These are phyloP conservation scores for Colletotrichum eremochloae DNA, from an alignment of 2,329 filamentous ascomycete species.

Conservation along the genomic window DNA sequence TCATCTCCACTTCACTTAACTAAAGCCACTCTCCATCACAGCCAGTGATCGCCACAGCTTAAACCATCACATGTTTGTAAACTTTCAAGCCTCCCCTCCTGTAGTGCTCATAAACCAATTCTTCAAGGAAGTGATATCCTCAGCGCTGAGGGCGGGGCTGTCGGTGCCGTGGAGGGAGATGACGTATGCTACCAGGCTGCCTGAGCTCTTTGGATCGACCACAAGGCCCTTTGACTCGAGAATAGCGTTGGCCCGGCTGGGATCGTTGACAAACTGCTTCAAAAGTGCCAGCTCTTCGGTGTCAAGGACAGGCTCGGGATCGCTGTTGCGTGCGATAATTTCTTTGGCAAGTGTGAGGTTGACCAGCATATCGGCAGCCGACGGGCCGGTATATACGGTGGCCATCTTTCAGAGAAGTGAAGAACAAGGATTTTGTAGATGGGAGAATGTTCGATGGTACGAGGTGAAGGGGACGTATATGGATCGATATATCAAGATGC, in stretches of 20 bases:
- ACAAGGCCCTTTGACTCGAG: slow-evolving; percentile 16
- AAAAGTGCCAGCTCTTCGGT: slow-evolving; percentile 32
- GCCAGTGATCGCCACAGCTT: background rate
- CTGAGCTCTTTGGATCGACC: slow-evolving; percentile 10
- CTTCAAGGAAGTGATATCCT: background rate
- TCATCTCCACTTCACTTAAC: background rate
- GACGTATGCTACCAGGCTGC: slow-evolving; percentile 36
- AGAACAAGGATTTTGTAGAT: background rate
- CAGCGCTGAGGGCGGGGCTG: background rate
- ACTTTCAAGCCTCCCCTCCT: background rate
- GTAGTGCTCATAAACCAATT: background rate
- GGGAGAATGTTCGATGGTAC: background rate
- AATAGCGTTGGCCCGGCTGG: background rate
- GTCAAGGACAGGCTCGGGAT: slow-evolving; percentile 32
- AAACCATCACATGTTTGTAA: background rate
- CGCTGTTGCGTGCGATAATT: slow-evolving; percentile 32
- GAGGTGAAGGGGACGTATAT: background rate
- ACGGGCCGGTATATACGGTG: slow-evolving; percentile 36
- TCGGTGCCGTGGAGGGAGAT: slow-evolving; percentile 37
- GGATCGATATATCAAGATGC: background rate
- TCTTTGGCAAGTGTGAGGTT: slow-evolving; percentile 42
- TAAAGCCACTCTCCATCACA: background rate
- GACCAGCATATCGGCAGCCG: slow-evolving; percentile 35
- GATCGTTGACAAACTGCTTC: slow-evolving; percentile 28
- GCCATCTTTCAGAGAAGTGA: background rate